Base-by-base conservation (phyloP, 164 flowering plant genomes). In the Litsea cubeba region DNA sequence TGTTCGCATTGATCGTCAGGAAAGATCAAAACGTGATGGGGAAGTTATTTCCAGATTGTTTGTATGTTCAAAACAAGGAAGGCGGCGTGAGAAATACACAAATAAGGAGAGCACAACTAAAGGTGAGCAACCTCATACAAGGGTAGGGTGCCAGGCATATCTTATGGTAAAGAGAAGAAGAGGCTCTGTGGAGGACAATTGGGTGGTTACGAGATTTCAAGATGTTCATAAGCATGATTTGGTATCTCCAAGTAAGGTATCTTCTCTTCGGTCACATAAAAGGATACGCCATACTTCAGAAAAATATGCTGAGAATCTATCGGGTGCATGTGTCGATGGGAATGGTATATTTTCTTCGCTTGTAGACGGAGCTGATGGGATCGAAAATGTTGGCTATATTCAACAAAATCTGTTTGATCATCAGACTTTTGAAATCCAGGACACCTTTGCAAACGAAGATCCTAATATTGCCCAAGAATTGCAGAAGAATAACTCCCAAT, bases 181-280 rank as follows among this genome's bases (percentile, higher is more conserved):
- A 66, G 69, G 69, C 15, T 40, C 69, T 15, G 69, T 30, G 20
- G 54, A 40, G 25, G 71, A 68, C 20, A 68, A 11, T 40, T 68
- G 71, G 71, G 71, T 30, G 51, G 54, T 68, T n/a, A 68, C 71
- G 20, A 68, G 71, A 35, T 68, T 68, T 68, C 54, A 68, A 49
- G 54, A 68, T n/a, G 24, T n/a, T 49, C 71, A 68, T 46, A 68
- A 68, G 50, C 71, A 68, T 68, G 54, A 40, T 3, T 49, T 68
- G 4, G n/a, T 68, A 25, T 66, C 69, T 28, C 49, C 69, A 12
- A 35, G 18, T 30, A 66, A 66, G 20, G 46, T 30, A 10, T 30
- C 12, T 32, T 66, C 69, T 12, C 69, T 66, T 66, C 69, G 69
- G 12, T 66, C 69, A 6, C 69, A 66, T 32, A 66, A 30, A n/a